phyloP scores from a whole-genome alignment of 495 filamentous ascomycete species.

The Xylaria scruposa region DNA sequence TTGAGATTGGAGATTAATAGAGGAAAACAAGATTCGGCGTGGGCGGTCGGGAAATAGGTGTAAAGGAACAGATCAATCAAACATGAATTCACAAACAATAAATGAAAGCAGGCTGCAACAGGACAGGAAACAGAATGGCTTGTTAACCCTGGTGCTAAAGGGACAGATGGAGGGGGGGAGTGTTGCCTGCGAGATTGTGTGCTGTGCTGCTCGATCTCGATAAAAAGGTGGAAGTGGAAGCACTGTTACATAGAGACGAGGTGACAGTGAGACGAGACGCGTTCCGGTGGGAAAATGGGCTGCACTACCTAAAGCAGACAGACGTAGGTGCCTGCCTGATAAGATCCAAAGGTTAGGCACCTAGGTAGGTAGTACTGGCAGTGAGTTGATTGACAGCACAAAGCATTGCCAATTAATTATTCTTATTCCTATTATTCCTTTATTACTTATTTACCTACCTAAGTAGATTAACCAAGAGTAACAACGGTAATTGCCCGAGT shows the following conservation, averaged over 20 bases:
- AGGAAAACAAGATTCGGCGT: background rate
- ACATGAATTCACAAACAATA: background rate
- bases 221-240: background rate
- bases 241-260: background rate
- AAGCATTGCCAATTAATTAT: background rate
- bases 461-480: background rate
- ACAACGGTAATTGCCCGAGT: background rate
- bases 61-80: background rate
- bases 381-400: background rate
- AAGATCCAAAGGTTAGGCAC: background rate
- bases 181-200: slow-evolving; percentile 14
- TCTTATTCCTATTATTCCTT: background rate
- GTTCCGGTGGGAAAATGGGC: slow-evolving; percentile 4
- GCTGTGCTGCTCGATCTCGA: background rate
- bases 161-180: background rate
- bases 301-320: too few relatives aligned
- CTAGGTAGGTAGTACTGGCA: background rate
- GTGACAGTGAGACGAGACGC: slow-evolving; percentile 16
- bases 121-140: slow-evolving; percentile 3
- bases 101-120: slow-evolving; percentile 6
- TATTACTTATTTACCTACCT: background rate
- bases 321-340: slow-evolving; percentile 1
- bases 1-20: background rate
- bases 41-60: background rate
- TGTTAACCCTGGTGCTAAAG: slow-evolving; percentile 10